Conservation (phyloP, 352 stramenopile species). For the Phytophthora pini region DNA sequence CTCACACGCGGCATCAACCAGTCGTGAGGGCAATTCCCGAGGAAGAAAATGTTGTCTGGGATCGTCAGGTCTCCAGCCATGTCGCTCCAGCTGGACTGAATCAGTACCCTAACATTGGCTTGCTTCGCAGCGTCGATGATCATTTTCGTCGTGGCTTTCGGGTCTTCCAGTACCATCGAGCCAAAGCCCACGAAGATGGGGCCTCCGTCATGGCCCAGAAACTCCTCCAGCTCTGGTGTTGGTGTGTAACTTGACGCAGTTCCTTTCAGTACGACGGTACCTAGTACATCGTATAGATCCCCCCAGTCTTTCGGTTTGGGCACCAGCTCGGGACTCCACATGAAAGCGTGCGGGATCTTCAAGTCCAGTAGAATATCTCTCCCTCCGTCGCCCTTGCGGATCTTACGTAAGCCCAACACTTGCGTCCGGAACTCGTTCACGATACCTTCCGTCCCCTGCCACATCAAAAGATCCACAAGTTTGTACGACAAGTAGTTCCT, state of each 20-base stretch:
- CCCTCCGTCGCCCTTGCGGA: constrained; percentile 44
- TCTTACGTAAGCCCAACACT: constrained; percentile 32
- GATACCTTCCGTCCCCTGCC: constrained; percentile 46
- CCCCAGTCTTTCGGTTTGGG: constrained; percentile 66
- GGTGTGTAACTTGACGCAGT: constrained; percentile 34
- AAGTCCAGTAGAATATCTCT: constrained; percentile 49
- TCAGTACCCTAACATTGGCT: constrained; percentile 76
- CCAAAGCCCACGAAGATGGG: constrained; percentile 95
- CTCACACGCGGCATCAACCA: constrained; percentile 91
- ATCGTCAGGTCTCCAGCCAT: constrained; percentile 52
- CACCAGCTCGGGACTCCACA: constrained; percentile 65
- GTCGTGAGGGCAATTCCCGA: constrained; percentile 82
- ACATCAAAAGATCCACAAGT: constrained; percentile 56
- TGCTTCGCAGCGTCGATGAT: constrained; percentile 51
- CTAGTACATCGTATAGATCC: constrained; percentile 53
- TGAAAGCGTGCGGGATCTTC: constrained; percentile 65
- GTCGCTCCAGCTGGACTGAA: constrained; percentile 90
- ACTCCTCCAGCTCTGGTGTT: constrained; percentile 27
- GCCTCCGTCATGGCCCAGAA: constrained; percentile 47
- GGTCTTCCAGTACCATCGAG: constrained; percentile 92
- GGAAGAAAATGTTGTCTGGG: constrained; percentile 60
- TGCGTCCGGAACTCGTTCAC: constrained; percentile 65
- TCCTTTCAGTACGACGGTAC: constrained; percentile 51
- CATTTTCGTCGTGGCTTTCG: constrained; percentile 47
- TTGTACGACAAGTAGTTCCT: constrained; percentile 64